Base-by-base conservation (phyloP, 441 rosid genomes). In the Jatropha multifida region DNA sequence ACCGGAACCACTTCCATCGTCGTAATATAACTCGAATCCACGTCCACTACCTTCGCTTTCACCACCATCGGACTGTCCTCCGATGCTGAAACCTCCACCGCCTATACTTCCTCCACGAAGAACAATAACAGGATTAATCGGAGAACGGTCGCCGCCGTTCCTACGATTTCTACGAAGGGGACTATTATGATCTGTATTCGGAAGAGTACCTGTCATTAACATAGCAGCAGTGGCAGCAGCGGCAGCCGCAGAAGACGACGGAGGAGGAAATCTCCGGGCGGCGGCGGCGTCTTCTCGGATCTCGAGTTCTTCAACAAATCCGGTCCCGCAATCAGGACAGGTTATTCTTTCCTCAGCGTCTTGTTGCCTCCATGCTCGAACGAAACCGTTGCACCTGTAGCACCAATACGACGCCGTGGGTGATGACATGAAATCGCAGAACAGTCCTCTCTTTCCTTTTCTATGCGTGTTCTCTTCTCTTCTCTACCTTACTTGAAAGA, bases 301-400 rank as follows among this genome's bases (percentile, higher is more conserved):
- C 1, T 87, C 92, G 73, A 91, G 79, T 64, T 84, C 93, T 76
- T 93, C 97, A n/a, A 94, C 69, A 82, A 92, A 91, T 4, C 97
- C 98, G 11, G 91, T 65, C 76, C 83, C 86, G 90, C 98, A 94
- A 73, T 88, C 89, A 14, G 97, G 97, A 73, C 99, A 94, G 7
- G 87, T 74, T 18, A 86, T 77, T 5, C 86, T 63, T 11, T 82
- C 89, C 26, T 75, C 66, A n/a, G 42, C 12, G 7, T 5, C 61
- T 3, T 46, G 40, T 20, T 32, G 87, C 76, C 75, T 85, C 86
- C 83, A 81, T 18, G 88, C 84, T 80, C 84, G 86, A 46, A 94
- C 81, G 81, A 90, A 87, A 7, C 97, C 85, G 87, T 72, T 90
- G 81, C 99, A 94, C 52, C 96, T 79, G 61, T 92, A 88, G 75